Conservation (phyloP, 164 flowering plant genomes). For the Vitis cinerea region DNA sequence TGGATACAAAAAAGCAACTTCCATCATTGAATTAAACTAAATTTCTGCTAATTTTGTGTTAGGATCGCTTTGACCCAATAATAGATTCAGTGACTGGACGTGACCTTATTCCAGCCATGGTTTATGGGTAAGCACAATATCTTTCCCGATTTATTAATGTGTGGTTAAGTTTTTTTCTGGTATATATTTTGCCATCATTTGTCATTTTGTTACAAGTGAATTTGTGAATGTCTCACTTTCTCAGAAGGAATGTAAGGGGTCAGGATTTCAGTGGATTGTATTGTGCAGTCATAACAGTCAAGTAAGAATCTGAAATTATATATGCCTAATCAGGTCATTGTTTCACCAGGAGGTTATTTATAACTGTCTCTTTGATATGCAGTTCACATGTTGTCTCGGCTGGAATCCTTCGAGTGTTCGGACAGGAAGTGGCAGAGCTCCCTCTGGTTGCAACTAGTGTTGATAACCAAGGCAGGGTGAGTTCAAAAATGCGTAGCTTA, state of each 20-base stretch:
- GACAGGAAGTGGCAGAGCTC: constrained; percentile 78
- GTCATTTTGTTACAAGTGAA: not conserved
- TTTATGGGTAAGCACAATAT: constrained; percentile 63
- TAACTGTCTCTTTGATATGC: constrained; percentile 24
- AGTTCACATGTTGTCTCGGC: constrained; percentile 89
- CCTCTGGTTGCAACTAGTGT: constrained; percentile 89
- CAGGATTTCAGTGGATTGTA: constrained; percentile 86
- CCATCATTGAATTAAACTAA: not conserved
- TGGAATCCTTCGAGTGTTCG: constrained; percentile 74
- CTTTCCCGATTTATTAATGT: not conserved
- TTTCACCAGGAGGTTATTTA: not conserved
- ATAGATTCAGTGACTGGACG: constrained; percentile 43
- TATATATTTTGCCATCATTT: not conserved
- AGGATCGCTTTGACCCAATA: constrained; percentile 64
- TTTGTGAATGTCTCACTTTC: not conserved
- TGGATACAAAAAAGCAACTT: no score
- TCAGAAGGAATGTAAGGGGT: constrained; percentile 58
- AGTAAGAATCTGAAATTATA: constrained; percentile 49
- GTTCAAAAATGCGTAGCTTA: not conserved
- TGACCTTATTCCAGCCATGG: constrained; percentile 58
- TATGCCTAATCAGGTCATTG: not conserved
- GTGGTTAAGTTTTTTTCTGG: not conserved
- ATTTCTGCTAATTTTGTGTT: constrained; percentile 2
- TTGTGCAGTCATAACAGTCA: constrained; percentile 73
- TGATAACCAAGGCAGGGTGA: constrained; percentile 78